Evolutionary conservation across 1,139 yeast genomes (phyloP), one percentile per base, ranked within the genome.

Genomic region (Suhomyces coccinellae): DNA sequence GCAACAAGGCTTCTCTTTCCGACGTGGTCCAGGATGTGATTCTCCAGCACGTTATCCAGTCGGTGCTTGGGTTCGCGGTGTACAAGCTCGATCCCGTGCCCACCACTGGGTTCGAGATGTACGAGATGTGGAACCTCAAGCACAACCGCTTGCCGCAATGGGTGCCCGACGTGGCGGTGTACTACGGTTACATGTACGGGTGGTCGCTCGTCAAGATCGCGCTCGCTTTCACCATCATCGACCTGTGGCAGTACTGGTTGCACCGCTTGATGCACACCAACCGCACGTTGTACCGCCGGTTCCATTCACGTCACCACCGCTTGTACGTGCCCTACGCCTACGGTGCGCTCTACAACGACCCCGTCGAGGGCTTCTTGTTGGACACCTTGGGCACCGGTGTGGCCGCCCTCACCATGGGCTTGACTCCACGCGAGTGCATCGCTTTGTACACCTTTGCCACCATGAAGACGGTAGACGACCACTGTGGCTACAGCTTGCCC

Each of bases 381-480:
- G 99, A 93, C 67, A 89, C 99, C 14, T 64, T 84, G 39, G 99
- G 99, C 8, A 87, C 98, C 1, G 98, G 97, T 20, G 54, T 91
- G 36, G 95, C 97, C 1, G 77, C 83, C 46, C 54, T 87, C 27
- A 53, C 79, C 13, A 77, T 87, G 2, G 75, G 78, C 2, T 71
- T 93, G 54, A 69, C 87, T 2, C 85, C 90, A 40, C 80, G 97
- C 48, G 98, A 93, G 67, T 71, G 85, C 42, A 72, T 87, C 30
- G 55, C 86, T 16, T 71, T 93, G 48, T 93, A 77, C 67, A 83
- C 93, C 3, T 88, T 93, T 64, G 87, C 97, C 13, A 93, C 99
- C 6, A 67, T 93, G 78, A 93, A 93, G 67, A 93, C 99, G 1
- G 97, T 93, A 42, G 99, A 93, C 65, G 99, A 93, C 65, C 99